These are phyloP conservation scores for Boletus rubroflammeus DNA, from an alignment of 768 basidiomycete genomes.

Conservation along the genomic window DNA sequence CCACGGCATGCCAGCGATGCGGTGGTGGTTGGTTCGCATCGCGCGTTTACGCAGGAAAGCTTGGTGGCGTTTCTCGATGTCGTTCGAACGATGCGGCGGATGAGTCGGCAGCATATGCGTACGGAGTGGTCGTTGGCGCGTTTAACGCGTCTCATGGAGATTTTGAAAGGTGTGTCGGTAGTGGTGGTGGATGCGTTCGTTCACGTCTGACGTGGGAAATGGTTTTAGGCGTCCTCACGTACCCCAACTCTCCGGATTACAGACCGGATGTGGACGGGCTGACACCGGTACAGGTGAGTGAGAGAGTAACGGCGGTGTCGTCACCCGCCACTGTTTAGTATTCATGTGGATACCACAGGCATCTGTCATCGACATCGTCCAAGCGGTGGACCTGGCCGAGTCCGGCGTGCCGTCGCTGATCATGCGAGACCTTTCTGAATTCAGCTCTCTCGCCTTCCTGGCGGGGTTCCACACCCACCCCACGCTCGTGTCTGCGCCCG, in stretches of 20 bases:
- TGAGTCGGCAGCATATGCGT: constrained; percentile 43
- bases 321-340: background rate
- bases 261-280: constrained; percentile 83
- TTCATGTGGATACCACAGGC: constrained; percentile 40
- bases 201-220: background rate
- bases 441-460: constrained; percentile 80
- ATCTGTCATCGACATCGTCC: constrained; percentile 68
- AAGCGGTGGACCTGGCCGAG: constrained; percentile 60
- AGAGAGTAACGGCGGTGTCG: background rate
- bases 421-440: constrained; percentile 82
- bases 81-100: constrained; percentile 54
- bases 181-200: background rate
- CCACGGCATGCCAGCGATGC: constrained; percentile 4
- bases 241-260: constrained; percentile 80
- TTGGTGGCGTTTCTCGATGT: constrained; percentile 78
- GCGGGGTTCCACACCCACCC: constrained; percentile 63
- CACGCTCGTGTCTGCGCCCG: constrained; percentile 1
- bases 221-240: constrained; percentile 66
- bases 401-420: constrained; percentile 67
- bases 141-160: constrained; percentile 64
- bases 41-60: constrained; percentile 61
- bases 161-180: constrained; percentile 60
- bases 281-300: constrained; percentile 70
- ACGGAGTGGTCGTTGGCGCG: constrained; percentile 66
- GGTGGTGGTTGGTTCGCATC: background rate